A percentile compares a stretch with the other conserved stretches of the same genome.
Evolutionary conservation across 2,329 filamentous ascomycete species (phyloP).

Genomic region (Diaporthe citriasiana): DNA sequence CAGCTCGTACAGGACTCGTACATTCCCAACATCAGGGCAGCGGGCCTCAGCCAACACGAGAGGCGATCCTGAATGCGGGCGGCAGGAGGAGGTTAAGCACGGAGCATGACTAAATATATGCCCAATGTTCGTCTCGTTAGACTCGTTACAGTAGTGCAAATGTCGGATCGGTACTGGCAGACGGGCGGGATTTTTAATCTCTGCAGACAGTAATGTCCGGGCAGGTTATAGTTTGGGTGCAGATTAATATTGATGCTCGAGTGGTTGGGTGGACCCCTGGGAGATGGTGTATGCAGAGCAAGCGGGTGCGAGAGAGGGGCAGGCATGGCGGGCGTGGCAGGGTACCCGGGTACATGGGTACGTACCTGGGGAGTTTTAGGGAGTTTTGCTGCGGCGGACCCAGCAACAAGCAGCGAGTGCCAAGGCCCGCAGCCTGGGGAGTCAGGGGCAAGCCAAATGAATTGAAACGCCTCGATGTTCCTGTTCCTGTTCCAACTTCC

Average conservation of each 20-base stretch:
- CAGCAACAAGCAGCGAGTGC: not conserved
- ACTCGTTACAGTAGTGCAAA: constrained; percentile 13
- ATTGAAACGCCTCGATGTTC: constrained; percentile 28
- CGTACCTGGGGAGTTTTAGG: not conserved
- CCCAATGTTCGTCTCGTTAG: constrained; percentile 5
- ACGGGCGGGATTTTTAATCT: constrained; percentile 14
- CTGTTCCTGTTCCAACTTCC: constrained; percentile 22
- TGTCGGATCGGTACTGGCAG: constrained; percentile 8
- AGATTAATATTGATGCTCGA: constrained; percentile 33
- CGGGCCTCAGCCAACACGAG: constrained; percentile 12
- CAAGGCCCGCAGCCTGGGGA: constrained; percentile 15
- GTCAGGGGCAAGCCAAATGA: constrained; percentile 34
- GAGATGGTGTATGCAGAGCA: constrained; percentile 16
- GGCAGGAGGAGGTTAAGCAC: constrained; percentile 7
- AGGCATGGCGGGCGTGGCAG: not conserved
- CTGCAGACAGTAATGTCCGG: constrained; percentile 19
- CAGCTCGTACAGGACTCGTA: not conserved
- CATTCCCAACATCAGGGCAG: not conserved
- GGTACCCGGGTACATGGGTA: not conserved
- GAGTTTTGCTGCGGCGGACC: not conserved
- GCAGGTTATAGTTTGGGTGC: constrained; percentile 30
- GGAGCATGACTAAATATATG: constrained; percentile 27
- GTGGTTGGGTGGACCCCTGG: constrained; percentile 24
- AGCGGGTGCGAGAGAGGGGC: constrained; percentile 24
- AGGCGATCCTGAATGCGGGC: not conserved